phyloP scores from a whole-genome alignment of 2,329 filamentous ascomycete species.

The Epichloe sibirici region DNA sequence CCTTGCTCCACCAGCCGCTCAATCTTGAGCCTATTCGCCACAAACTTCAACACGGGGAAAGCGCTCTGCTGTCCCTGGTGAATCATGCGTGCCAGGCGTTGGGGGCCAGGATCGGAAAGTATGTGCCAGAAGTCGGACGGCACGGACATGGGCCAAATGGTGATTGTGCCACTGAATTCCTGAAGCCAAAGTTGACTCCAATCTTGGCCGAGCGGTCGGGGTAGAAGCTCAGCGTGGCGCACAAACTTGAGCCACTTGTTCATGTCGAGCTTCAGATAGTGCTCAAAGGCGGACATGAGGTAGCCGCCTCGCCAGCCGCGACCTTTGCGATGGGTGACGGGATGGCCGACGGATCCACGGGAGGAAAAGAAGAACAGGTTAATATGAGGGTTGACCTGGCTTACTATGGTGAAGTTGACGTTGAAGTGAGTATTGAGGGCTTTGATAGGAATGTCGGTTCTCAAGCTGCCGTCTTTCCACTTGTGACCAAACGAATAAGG shows the following conservation, averaged over 20 bases:
- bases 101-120: slow-evolving; percentile 66
- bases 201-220: slow-evolving; percentile 82
- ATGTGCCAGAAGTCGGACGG: slow-evolving; percentile 76
- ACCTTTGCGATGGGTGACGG: slow-evolving; percentile 85
- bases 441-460: slow-evolving; percentile 92
- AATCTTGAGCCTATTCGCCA: slow-evolving; percentile 74
- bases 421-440: slow-evolving; percentile 95
- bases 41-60: slow-evolving; percentile 86
- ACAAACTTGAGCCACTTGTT: slow-evolving; percentile 97
- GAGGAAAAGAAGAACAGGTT: slow-evolving; percentile 99
- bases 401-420: slow-evolving; percentile 89
- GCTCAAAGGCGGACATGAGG: slow-evolving; percentile 80
- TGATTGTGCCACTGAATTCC: slow-evolving; percentile 86
- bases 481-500: slow-evolving; percentile 98
- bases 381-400: slow-evolving; percentile 89
- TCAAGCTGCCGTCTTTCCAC: slow-evolving; percentile 93
- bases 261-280: slow-evolving; percentile 91
- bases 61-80: slow-evolving; percentile 79
- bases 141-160: slow-evolving; percentile 81
- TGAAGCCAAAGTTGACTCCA: slow-evolving; percentile 97
- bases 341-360: slow-evolving; percentile 78
- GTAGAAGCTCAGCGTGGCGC: slow-evolving; percentile 81
- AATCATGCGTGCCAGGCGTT: slow-evolving; percentile 75
- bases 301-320: slow-evolving; percentile 95
- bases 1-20: slow-evolving; percentile 58